Evolutionary conservation across 78 protist species (phyloP).

Genomic region (Guillardia theta): DNA sequence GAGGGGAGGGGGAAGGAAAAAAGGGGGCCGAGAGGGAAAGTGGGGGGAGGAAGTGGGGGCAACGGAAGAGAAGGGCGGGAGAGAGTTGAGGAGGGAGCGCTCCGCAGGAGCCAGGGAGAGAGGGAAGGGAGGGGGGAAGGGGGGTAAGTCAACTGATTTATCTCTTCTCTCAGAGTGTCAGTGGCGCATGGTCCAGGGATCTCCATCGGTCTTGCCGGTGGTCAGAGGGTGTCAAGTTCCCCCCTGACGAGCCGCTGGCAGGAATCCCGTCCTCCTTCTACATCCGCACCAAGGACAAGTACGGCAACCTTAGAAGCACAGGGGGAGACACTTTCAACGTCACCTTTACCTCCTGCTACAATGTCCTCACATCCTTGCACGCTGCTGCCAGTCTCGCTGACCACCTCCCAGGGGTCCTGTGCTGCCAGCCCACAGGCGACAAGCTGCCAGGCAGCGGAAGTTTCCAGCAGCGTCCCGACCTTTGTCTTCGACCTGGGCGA

Average conservation of each 20-base stretch:
- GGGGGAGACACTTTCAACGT: background rate
- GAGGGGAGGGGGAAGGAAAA: too few species aligned
- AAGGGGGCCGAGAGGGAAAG: too few species aligned
- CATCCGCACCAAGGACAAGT: conserved; percentile 11
- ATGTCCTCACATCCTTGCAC: background rate
- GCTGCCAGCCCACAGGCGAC: background rate
- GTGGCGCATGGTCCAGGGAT: background rate
- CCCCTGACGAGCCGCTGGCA: too few species aligned
- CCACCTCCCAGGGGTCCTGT: background rate
- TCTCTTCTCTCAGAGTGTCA: too few species aligned
- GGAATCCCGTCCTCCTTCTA: background rate
- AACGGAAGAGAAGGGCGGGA: too few species aligned
- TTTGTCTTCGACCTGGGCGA: background rate
- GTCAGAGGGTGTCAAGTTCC: too few species aligned
- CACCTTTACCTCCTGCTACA: background rate
- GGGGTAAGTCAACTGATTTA: too few species aligned
- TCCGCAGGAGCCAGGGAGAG: too few species aligned
- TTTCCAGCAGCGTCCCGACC: background rate
- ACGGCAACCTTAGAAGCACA: background rate
- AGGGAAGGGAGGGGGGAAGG: too few species aligned
- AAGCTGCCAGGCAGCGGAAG: too few species aligned
- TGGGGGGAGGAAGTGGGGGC: too few species aligned
- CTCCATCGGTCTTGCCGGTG: background rate
- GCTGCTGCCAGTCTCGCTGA: background rate
- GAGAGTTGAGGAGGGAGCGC: too few species aligned